A percentile compares a stretch with the other conserved stretches of the same genome.
Conservation (phyloP, 2,329 filamentous ascomycete genomes). For the Pestalotiopsis sp. region DNA sequence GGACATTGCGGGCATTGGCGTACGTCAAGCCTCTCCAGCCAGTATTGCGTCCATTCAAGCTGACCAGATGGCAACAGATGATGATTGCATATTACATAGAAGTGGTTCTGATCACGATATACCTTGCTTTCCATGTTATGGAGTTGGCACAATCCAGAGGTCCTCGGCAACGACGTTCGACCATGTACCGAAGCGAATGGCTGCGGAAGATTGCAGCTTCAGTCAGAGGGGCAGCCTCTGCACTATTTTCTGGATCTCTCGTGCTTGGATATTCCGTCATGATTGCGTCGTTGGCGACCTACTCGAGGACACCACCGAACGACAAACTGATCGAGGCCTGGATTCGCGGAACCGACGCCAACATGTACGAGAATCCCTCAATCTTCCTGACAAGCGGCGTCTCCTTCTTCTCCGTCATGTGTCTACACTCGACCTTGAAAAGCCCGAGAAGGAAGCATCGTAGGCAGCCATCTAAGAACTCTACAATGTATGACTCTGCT, state of each 20-base stretch:
- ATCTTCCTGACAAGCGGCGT: not conserved
- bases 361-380: not conserved
- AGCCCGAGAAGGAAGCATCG: not conserved
- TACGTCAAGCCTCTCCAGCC: not conserved
- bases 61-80: not conserved
- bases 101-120: not conserved
- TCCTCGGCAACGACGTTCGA: not conserved
- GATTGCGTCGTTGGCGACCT: not conserved
- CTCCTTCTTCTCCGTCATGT: not conserved
- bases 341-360: not conserved
- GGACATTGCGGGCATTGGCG: not conserved
- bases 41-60: no score
- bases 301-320: not conserved
- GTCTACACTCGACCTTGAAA: not conserved
- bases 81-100: not conserved
- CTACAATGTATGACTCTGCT: not conserved
- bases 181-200: not conserved
- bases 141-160: not conserved
- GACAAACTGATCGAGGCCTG: not conserved
- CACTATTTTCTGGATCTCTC: not conserved
- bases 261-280: not conserved
- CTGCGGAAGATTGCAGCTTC: not conserved
- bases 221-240: not conserved
- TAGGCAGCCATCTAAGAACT: not conserved
- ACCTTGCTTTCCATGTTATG: not conserved